Percentiles rank a stretch among this genome's conserved stretches.
These are phyloP conservation scores for Mrakia frigida DNA, from an alignment of 768 basidiomycete species.

Conservation along the genomic window DNA sequence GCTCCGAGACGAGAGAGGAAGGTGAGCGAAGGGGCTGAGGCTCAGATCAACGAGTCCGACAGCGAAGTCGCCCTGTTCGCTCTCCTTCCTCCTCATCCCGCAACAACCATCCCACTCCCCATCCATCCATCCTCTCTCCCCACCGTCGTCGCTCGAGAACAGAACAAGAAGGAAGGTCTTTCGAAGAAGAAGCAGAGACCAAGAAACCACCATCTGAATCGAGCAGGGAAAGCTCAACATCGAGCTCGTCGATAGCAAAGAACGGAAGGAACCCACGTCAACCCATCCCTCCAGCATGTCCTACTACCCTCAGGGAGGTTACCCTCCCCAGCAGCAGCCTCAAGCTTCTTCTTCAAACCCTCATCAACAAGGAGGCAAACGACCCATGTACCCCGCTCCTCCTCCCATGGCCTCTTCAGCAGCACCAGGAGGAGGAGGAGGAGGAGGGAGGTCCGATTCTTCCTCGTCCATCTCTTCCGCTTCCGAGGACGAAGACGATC, in stretches of 20 bases:
- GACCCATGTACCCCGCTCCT: not conserved
- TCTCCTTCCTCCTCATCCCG: not conserved
- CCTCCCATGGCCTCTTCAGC: not conserved
- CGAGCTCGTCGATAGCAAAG: not conserved
- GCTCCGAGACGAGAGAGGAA: not conserved
- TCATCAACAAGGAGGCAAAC: slow-evolving; percentile 13
- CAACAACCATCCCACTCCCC: not conserved
- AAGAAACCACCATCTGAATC: too few relatives aligned
- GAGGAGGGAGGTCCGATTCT: too few relatives aligned
- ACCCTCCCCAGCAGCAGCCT: not conserved
- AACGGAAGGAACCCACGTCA: not conserved
- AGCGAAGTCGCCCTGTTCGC: not conserved
- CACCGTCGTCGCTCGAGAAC: not conserved
- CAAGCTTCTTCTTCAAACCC: not conserved
- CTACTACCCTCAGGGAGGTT: not conserved
- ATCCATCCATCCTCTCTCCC: not conserved
- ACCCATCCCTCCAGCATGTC: not conserved
- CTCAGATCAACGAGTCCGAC: not conserved
- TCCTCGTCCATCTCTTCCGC: slow-evolving; percentile 9
- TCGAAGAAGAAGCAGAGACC: not conserved
- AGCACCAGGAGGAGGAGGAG: too few relatives aligned
- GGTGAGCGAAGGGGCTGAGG: not conserved
- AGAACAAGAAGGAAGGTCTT: not conserved
- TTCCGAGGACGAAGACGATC: slow-evolving; percentile 3
- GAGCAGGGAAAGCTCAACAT: too few relatives aligned